Conservation (phyloP, 2,329 filamentous ascomycete genomes). For the Trichoderma semiorbis region DNA sequence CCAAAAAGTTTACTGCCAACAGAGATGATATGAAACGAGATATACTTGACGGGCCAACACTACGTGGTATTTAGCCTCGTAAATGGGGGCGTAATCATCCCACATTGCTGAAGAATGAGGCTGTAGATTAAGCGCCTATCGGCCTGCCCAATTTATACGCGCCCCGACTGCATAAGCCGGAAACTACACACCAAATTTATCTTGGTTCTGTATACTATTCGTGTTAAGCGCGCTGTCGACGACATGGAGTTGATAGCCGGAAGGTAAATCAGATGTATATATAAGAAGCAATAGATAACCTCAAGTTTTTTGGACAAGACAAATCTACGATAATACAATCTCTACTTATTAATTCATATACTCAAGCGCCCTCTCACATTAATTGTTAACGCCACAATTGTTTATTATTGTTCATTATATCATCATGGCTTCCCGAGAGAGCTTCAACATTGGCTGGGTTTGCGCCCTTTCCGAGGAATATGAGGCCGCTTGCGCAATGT, state of each 20-base stretch:
- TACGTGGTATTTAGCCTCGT: not conserved
- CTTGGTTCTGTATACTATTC: not conserved
- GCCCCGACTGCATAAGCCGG: not conserved
- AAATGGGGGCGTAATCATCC: not conserved
- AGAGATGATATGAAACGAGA: not conserved
- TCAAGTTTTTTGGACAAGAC: not conserved
- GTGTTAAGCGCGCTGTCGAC: not conserved
- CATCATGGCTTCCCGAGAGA: not conserved
- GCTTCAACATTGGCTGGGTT: not conserved
- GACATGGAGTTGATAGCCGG: fast-evolving
- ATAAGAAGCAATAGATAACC: not conserved
- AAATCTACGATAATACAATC: not conserved
- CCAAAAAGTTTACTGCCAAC: not conserved
- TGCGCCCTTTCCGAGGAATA: not conserved
- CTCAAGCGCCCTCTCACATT: not conserved
- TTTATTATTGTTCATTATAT: not conserved
- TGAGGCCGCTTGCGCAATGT: not conserved
- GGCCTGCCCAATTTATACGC: not conserved
- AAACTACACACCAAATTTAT: not conserved
- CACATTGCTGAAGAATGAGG: not conserved
- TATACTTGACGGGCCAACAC: not conserved
- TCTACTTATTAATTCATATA: not conserved
- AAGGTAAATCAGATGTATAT: not conserved
- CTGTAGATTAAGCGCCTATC: not conserved
- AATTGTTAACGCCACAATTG: not conserved